Conservation (phyloP, 176 grass and related monocot species). For the Cenchrus americanus region DNA sequence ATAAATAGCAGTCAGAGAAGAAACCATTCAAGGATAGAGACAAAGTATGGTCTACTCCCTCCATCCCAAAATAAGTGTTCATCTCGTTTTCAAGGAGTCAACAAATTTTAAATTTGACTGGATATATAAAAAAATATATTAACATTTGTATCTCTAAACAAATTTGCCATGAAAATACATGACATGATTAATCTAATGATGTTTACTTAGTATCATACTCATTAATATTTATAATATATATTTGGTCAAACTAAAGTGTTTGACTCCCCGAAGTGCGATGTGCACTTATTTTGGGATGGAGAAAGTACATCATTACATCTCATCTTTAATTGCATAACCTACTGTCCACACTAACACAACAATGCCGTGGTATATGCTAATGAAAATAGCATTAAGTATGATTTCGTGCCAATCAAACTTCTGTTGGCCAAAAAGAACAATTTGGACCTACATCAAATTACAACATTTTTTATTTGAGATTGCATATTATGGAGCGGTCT, state of each 20-base stretch:
- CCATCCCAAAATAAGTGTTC: too few species aligned
- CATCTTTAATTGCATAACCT: not conserved
- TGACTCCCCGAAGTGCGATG: too few species aligned
- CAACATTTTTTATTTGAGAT: not conserved
- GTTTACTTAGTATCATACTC: too few species aligned
- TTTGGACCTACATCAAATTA: constrained; percentile 4
- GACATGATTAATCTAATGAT: too few species aligned
- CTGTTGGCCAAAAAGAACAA: not conserved
- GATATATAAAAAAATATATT: too few species aligned
- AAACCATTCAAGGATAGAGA: not conserved
- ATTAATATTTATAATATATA: too few species aligned
- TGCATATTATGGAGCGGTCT: not conserved
- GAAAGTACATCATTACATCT: constrained; percentile 19
- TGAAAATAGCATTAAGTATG: constrained; percentile 6
- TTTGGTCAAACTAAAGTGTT: too few species aligned
- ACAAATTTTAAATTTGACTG: too few species aligned
- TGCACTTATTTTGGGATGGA: too few species aligned
- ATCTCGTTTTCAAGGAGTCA: too few species aligned
- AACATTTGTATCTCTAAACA: too few species aligned
- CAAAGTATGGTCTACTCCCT: not conserved
- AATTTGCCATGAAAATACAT: too few species aligned
- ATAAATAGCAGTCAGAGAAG: constrained; percentile 34
- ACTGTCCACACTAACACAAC: not conserved
- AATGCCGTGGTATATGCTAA: not conserved
- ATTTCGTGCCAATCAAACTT: not conserved